Evolutionary conservation across 768 basidiomycete species (phyloP).

Genomic region (Tylopilus balloui): DNA sequence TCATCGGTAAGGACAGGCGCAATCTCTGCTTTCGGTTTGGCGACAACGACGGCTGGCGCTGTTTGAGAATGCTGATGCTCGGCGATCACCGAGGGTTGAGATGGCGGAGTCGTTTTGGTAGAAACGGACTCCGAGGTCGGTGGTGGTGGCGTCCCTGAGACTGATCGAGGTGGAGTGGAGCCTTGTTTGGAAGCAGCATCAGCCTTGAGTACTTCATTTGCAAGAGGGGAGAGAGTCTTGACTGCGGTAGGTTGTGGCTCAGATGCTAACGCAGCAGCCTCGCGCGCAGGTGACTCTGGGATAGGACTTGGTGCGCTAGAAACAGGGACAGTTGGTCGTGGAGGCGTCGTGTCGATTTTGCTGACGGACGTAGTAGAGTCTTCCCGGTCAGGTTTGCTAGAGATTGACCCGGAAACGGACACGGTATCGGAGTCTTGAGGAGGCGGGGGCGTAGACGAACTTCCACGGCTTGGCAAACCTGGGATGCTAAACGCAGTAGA

Average conservation of each 20-base stretch:
- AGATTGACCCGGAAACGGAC: conserved; percentile 24
- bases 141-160: conserved; percentile 18
- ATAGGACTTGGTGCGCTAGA: conserved; percentile 55
- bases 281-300: conserved; percentile 62
- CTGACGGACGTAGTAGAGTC: conserved; percentile 29
- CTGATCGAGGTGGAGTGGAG: conserved; percentile 18
- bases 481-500: conserved; percentile 50
- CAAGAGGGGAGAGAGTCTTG: conserved; percentile 43
- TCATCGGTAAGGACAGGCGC: conserved; percentile 48
- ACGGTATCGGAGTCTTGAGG: conserved; percentile 28
- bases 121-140: conserved; percentile 13
- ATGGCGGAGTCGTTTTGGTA: no score
- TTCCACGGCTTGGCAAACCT: conserved; percentile 29
- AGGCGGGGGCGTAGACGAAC: conserved; percentile 23
- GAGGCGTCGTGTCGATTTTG: conserved; percentile 32
- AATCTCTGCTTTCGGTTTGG: conserved; percentile 34
- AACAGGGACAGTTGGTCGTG: conserved; percentile 17
- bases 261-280: conserved; percentile 41
- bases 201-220: conserved; percentile 24
- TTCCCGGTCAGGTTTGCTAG: conserved; percentile 29
- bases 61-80: neutral
- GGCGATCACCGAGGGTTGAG: conserved; percentile 3
- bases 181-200: conserved; percentile 14
- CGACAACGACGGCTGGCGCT: conserved; percentile 7
- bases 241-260: conserved; percentile 23